Evolutionary conservation across 192 early-diverging fungal species (phyloP), one percentile per base, ranked within the genome.

Genomic region (Pilobolus umbonatus): DNA sequence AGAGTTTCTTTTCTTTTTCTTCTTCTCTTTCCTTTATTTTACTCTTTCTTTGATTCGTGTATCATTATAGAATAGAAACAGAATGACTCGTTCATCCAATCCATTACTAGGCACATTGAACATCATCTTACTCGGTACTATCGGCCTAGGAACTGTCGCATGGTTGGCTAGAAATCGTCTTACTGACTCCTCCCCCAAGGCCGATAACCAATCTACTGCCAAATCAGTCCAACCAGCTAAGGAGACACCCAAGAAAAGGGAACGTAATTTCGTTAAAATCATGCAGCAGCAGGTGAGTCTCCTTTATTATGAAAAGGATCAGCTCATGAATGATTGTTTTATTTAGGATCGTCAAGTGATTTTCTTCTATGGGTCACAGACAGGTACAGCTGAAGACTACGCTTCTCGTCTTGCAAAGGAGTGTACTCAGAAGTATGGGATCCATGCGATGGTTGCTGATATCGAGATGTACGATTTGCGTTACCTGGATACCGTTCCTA

Each of bases 371-470:
- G 97, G 97, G 45, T 96, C 94, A 21, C 97, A 99, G 77, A 99
- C 97, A 7, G 97, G 97, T 55, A 99, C 97, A 7, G 96, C 95
- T 43, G 97, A 99, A 75, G 97, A 99, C 65, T 93, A 96, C 75
- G 95, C 97, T 45, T 79, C 80, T 26, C 91, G 95, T 40, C 65
- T 95, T 51, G 88, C 85, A 61, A 94, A 95, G 58, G 95, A 96
- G 60, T 84, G 83, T 32, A 78, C 80, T 9, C 80, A 86, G 48
- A 78, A 78, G 29, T 89, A 85, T 55, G 77, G 81, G 45, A 72
- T 99, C 30, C 81, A 74, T 30, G 79, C 86, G 15, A 81, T 94
- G 75, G 84, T 89, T 22, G 79, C 85, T 44, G 95, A 99, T 62
- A 74, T 87, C 49, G 96, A 99, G 68, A 86, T 92, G 46, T 97